Evolutionary conservation across 1,139 yeast genomes (phyloP).

Genomic region (Geotrichum siamense): DNA sequence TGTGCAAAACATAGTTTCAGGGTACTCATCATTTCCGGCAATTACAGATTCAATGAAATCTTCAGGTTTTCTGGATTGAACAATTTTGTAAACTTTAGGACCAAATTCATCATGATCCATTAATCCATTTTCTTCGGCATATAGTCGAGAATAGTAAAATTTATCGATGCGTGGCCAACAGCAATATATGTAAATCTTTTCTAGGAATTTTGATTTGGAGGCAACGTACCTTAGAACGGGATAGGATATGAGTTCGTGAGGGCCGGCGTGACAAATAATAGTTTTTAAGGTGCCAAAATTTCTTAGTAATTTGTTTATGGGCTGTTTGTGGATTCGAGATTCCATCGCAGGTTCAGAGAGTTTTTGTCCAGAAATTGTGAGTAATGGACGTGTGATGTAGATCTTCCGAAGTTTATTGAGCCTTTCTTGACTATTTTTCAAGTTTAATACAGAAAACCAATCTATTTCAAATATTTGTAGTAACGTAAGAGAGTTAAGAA

Average conservation of each 20-base stretch:
- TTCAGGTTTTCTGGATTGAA: background rate
- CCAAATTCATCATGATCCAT: background rate
- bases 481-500: background rate
- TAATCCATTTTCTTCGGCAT: background rate
- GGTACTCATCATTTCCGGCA: slow-evolving; percentile 2
- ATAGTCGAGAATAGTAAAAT: slow-evolving; percentile 1
- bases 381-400: background rate
- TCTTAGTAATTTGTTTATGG: background rate
- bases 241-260: slow-evolving; percentile 3
- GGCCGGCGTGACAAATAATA: slow-evolving; percentile 1
- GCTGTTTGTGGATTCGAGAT: background rate
- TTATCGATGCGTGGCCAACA: slow-evolving; percentile 4
- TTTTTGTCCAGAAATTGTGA: background rate
- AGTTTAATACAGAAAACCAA: background rate
- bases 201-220: background rate
- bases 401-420: background rate
- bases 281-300: background rate
- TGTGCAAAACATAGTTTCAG: background rate
- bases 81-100: background rate
- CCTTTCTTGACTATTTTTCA: background rate
- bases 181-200: background rate
- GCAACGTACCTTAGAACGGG: background rate
- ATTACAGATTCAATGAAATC: slow-evolving; percentile 1
- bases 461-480: background rate
- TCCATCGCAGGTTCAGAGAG: background rate